Percentiles rank a stretch among this genome's conserved stretches.
phyloP scores from a whole-genome alignment of 2,329 filamentous ascomycete genomes.

The Aspergillus proliferans region DNA sequence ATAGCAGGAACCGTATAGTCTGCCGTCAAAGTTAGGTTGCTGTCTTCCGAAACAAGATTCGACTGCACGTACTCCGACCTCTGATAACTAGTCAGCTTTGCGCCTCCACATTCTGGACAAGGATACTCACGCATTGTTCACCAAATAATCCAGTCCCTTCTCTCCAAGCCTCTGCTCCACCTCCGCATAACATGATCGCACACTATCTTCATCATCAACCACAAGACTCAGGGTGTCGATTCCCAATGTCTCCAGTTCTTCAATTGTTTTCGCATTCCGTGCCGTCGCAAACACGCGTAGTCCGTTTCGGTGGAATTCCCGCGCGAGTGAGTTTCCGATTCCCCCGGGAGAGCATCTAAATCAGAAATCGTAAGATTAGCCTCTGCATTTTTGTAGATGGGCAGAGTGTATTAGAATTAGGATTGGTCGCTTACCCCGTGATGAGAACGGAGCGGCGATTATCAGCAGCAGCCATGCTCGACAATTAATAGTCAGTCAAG shows the following conservation, averaged over 20 bases:
- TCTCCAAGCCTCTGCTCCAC: conserved; percentile 43
- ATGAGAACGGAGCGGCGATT: conserved; percentile 36
- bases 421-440: conserved; percentile 31
- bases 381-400: background rate
- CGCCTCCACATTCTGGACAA: background rate
- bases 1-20: conserved; percentile 54
- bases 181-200: conserved; percentile 42
- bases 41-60: background rate
- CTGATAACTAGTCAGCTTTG: conserved; percentile 11
- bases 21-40: conserved; percentile 10
- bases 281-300: conserved; percentile 55
- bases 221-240: conserved; percentile 52
- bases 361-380: background rate
- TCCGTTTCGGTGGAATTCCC: conserved; percentile 49
- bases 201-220: conserved; percentile 46
- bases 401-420: background rate
- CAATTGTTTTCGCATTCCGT: conserved; percentile 44
- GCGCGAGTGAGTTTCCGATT: conserved; percentile 54
- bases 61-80: conserved; percentile 25
- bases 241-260: conserved; percentile 43
- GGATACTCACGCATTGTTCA: conserved; percentile 50
- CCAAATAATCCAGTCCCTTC: conserved; percentile 49
- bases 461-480: conserved; percentile 22
- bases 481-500: too few relatives aligned
- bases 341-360: conserved; percentile 42